Evolutionary conservation across 1,284 basidiomycete genomes (phyloP).

Genomic region (Athelia sp.): DNA sequence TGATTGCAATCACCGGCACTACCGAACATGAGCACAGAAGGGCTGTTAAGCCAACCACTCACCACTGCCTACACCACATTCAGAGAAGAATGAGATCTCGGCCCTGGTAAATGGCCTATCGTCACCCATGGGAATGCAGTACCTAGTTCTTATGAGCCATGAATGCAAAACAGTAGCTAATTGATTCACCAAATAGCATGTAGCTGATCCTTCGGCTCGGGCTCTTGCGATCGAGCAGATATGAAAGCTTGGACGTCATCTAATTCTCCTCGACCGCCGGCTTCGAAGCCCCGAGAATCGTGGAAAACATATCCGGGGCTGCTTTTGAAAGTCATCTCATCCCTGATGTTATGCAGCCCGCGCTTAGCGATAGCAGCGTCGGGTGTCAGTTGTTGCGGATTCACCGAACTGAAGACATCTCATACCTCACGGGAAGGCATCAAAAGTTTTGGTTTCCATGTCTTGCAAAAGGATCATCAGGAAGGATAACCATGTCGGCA

Average conservation of each 20-base stretch:
- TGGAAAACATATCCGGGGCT: constrained; percentile 23
- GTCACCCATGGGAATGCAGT: constrained; percentile 13
- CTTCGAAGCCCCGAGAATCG: constrained; percentile 24
- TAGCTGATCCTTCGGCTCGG: constrained; percentile 12
- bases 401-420: background rate
- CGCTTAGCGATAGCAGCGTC: constrained; percentile 21
- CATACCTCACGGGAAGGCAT: background rate
- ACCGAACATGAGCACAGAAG: background rate
- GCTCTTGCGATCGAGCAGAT: constrained; percentile 4
- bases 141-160: constrained; percentile 8
- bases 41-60: background rate
- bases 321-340: constrained; percentile 24
- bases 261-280: constrained; percentile 15
- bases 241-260: constrained; percentile 17
- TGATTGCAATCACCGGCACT: constrained; percentile 12
- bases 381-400: too few species aligned
- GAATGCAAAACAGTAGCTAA: background rate
- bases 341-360: constrained; percentile 24
- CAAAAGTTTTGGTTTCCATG: constrained; percentile 9
- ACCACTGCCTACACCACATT: constrained; percentile 8
- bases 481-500: background rate
- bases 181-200: constrained; percentile 19
- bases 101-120: constrained; percentile 6
- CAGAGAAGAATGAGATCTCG: constrained; percentile 10
- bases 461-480: background rate